Evolutionary conservation across 257 asterid genomes (phyloP).

Genomic region (Jacaranda copaia): DNA sequence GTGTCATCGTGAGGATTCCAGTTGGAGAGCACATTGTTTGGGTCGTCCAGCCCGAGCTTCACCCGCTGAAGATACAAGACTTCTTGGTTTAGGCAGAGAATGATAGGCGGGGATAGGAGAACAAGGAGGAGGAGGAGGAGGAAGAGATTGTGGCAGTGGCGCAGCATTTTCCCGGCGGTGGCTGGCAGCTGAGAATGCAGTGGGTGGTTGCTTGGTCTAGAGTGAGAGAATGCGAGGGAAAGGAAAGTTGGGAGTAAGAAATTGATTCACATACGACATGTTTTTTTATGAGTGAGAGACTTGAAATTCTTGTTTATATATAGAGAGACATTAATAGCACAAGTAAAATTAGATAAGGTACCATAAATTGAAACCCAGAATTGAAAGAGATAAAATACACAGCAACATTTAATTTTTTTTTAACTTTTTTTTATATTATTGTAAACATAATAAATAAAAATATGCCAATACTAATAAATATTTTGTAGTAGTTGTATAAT

Average conservation of each 20-base stretch:
- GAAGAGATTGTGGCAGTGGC: slow-evolving; percentile 22
- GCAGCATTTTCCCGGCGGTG: slow-evolving; percentile 46
- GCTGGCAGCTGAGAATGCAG: slow-evolving; percentile 20
- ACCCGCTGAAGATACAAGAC: slow-evolving; percentile 67
- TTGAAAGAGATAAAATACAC: background rate
- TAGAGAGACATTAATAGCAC: slow-evolving; percentile 10
- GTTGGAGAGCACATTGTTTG: slow-evolving; percentile 63
- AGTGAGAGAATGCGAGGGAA: slow-evolving; percentile 21
- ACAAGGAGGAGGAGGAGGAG: slow-evolving; percentile 36
- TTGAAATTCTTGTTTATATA: slow-evolving; percentile 43
- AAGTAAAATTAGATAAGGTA: background rate
- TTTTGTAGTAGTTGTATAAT: background rate
- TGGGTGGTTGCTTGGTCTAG: slow-evolving; percentile 16
- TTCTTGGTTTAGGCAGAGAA: slow-evolving; percentile 68
- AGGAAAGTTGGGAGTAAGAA: slow-evolving; percentile 7
- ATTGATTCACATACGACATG: slow-evolving; percentile 47
- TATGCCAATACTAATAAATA: background rate
- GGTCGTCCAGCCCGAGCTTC: slow-evolving; percentile 78
- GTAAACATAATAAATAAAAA: background rate
- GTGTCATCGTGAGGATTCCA: slow-evolving; percentile 68
- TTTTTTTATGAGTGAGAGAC: slow-evolving; percentile 41
- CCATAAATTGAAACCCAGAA: background rate
- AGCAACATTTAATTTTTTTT: background rate
- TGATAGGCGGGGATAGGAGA: slow-evolving; percentile 37
- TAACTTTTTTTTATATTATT: background rate